Percentiles rank a stretch among this genome's conserved stretches.
Evolutionary conservation across 345 rosid genomes (phyloP).

Genomic region (Raphanus sativus): DNA sequence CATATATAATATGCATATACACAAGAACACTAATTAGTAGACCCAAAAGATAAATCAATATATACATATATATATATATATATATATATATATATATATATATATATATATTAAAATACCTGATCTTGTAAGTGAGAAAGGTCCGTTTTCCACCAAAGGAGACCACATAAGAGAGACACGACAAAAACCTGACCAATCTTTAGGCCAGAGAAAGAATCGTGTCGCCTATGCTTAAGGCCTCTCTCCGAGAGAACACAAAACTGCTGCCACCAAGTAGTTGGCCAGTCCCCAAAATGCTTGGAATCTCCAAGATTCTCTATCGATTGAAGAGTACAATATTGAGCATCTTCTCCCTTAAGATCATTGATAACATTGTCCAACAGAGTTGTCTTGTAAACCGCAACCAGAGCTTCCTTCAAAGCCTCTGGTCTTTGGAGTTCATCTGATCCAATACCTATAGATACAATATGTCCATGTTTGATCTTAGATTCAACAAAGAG

Average conservation of each 20-base stretch:
- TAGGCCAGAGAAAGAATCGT: slow-evolving; percentile 74
- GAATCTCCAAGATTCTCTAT: slow-evolving; percentile 12
- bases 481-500: background rate
- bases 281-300: slow-evolving; percentile 60
- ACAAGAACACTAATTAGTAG: background rate
- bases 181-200: slow-evolving; percentile 67
- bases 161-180: slow-evolving; percentile 75
- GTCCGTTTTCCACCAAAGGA: slow-evolving; percentile 78
- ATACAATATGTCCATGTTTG: slow-evolving; percentile 1
- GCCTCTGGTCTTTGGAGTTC: slow-evolving; percentile 36
- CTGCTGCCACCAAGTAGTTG: slow-evolving; percentile 82
- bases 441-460: slow-evolving; percentile 44
- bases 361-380: slow-evolving; percentile 41
- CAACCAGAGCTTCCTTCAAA: slow-evolving; percentile 42
- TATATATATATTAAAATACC: slow-evolving; percentile 35
- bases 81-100: too few species aligned
- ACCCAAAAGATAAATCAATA: background rate
- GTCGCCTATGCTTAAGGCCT: slow-evolving; percentile 76
- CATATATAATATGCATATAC: background rate
- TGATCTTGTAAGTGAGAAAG: slow-evolving; percentile 60
- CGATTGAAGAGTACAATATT: background rate
- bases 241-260: slow-evolving; percentile 67
- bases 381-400: slow-evolving; percentile 43
- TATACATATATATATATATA: too few species aligned
- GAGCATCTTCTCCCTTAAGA: slow-evolving; percentile 27